A percentile compares a stretch with the other conserved stretches of the same genome.
Evolutionary conservation across 352 stramenopile genomes (phyloP).

Genomic region (Phytopythium kandeliae): DNA sequence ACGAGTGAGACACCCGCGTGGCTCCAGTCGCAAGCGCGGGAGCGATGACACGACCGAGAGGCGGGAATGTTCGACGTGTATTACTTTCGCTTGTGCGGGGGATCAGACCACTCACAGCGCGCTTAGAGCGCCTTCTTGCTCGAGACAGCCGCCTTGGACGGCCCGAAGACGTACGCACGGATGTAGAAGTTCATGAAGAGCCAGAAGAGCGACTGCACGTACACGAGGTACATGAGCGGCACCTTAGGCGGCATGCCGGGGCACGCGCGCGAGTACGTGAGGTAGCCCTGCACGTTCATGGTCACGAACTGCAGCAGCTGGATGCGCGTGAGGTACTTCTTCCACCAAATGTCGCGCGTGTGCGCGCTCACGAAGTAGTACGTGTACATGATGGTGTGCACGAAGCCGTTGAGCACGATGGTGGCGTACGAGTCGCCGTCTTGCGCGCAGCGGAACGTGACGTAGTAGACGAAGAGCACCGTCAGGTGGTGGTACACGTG

Average conservation of each 20-base stretch:
- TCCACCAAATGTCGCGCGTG: constrained; percentile 96
- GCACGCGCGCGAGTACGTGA: constrained; percentile 78
- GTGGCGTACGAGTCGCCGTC: constrained; percentile 95
- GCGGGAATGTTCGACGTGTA: background rate
- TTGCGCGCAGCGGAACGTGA: constrained; percentile 90
- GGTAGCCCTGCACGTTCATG: constrained; percentile 61
- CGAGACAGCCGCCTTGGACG: constrained; percentile 23
- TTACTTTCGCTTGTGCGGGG: too few species aligned
- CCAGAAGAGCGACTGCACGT: constrained; percentile 95
- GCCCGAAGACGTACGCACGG: constrained; percentile 76
- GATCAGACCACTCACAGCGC: too few species aligned
- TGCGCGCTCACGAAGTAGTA: constrained; percentile 98
- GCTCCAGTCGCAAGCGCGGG: background rate
- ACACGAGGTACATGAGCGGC: constrained; percentile 86
- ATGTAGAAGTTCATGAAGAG: constrained; percentile 98
- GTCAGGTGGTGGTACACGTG: constrained; percentile 97
- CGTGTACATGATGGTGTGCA: constrained; percentile 98
- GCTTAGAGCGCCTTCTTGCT: constrained; percentile 33
- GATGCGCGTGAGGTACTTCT: constrained; percentile 91
- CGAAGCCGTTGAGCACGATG: constrained; percentile 94
- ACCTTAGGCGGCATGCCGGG: constrained; percentile 66
- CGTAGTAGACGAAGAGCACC: constrained; percentile 95
- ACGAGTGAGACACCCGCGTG: too few species aligned
- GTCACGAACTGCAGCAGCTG: constrained; percentile 93
- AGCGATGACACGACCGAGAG: background rate